Conservation (phyloP, 164 flowering plant genomes). For the Dillenia turbinata region DNA sequence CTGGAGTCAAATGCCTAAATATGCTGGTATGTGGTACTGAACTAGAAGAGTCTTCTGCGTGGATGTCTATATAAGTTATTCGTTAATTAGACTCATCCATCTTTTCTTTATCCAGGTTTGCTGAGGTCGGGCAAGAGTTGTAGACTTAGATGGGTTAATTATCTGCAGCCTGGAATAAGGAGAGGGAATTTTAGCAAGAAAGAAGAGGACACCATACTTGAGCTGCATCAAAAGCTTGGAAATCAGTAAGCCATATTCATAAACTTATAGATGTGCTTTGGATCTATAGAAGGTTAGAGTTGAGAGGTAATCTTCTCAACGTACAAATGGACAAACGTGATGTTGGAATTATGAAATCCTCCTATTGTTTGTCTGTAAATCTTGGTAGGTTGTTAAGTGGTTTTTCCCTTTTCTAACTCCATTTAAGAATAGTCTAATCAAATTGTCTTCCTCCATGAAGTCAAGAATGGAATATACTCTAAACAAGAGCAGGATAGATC, state of each 20-base stretch:
- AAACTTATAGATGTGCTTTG: not conserved
- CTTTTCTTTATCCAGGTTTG: constrained; percentile 20
- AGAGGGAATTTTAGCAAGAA: constrained; percentile 8
- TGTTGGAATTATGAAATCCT: no score
- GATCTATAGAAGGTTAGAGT: no score
- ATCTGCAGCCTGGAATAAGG: constrained; percentile 43
- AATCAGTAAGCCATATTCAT: constrained; percentile 25
- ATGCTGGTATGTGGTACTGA: constrained; percentile 1
- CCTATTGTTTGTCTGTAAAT: no score
- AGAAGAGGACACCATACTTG: constrained; percentile 31
- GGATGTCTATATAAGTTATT: not conserved
- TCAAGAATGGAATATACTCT: no score
- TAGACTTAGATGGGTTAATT: constrained; percentile 44
- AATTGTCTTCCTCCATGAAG: no score
- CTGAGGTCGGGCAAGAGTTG: constrained; percentile 48
- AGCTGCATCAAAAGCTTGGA: constrained; percentile 32
- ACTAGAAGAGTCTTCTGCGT: not conserved
- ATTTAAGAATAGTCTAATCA: no score
- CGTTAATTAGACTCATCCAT: not conserved
- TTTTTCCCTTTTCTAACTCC: no score
- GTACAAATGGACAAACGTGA: no score
- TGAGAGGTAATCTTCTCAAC: no score
- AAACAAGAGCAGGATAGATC: no score
- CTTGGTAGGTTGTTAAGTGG: no score
- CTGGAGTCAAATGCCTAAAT: constrained; percentile 6